Evolutionary conservation across 2,329 filamentous ascomycete species (phyloP).

Genomic region (Cladosporium sp.): DNA sequence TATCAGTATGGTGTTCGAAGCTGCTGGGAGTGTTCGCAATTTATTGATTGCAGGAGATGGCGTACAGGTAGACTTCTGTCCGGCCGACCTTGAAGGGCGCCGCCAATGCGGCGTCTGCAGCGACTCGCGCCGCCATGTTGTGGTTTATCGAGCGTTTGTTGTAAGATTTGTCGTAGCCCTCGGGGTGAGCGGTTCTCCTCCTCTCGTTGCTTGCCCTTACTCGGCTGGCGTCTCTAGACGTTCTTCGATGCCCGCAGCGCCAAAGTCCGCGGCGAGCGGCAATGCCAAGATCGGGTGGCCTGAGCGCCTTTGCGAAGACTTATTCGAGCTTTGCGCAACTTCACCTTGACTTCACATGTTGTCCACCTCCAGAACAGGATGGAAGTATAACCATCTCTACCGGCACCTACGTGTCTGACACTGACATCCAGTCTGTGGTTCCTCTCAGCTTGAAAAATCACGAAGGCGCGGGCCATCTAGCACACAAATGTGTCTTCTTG

Average conservation of each 20-base stretch:
- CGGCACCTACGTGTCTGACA: neutral
- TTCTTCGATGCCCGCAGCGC: neutral
- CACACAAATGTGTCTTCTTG: neutral
- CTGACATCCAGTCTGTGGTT: neutral
- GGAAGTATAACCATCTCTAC: neutral
- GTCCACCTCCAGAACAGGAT: neutral
- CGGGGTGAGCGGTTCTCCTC: neutral
- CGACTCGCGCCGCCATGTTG: slow-evolving; percentile 7
- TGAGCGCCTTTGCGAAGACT: neutral
- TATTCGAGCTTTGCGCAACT: slow-evolving; percentile 1
- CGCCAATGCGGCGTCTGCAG: neutral
- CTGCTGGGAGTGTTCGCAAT: neutral
- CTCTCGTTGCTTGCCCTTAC: neutral
- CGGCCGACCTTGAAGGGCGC: slow-evolving; percentile 29
- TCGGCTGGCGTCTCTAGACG: neutral
- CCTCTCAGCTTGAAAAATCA: neutral
- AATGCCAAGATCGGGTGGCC: neutral
- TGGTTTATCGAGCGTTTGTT: neutral
- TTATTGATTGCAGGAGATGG: neutral
- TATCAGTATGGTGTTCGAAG: slow-evolving; percentile 8
- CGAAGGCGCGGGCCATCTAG: neutral
- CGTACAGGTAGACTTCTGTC: slow-evolving; percentile 36
- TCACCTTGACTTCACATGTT: neutral
- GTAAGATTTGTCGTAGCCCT: neutral
- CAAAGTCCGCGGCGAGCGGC: neutral